Conservation (phyloP, 306 rosid species). For the Vigna trinervia region DNA sequence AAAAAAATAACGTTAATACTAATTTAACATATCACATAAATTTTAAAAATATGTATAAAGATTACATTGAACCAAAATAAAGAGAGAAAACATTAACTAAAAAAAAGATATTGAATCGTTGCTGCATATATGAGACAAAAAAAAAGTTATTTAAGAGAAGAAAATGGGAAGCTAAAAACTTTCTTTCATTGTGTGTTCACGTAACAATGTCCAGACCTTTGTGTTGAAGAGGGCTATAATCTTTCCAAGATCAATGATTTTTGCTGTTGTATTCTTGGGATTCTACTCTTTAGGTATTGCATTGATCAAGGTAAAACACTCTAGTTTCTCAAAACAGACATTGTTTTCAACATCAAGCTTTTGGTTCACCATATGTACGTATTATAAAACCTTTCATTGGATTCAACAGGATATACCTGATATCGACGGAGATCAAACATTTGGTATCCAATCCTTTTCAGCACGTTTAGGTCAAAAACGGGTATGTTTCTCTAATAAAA, state of each 20-base stretch:
- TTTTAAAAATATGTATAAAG: too few relatives aligned
- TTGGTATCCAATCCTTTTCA: not conserved
- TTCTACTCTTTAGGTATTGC: not conserved
- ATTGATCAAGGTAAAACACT: not conserved
- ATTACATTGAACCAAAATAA: too few relatives aligned
- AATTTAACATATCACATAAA: too few relatives aligned
- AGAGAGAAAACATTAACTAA: too few relatives aligned
- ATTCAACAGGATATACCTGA: not conserved
- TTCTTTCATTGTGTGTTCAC: not conserved
- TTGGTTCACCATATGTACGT: too few relatives aligned
- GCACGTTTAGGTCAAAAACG: not conserved
- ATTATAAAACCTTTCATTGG: too few relatives aligned
- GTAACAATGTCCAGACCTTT: not conserved
- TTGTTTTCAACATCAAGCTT: not conserved
- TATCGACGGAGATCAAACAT: not conserved
- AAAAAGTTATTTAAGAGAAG: not conserved
- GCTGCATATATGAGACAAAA: too few relatives aligned
- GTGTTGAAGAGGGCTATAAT: not conserved
- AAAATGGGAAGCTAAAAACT: not conserved
- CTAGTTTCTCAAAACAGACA: not conserved
- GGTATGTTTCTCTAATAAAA: not conserved
- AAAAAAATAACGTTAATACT: too few relatives aligned
- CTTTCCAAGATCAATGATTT: not conserved
- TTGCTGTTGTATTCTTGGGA: not conserved
- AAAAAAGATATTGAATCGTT: too few relatives aligned